Conservation (phyloP, 176 grass and related monocot genomes). For the Echinochloa phyllopogon region DNA sequence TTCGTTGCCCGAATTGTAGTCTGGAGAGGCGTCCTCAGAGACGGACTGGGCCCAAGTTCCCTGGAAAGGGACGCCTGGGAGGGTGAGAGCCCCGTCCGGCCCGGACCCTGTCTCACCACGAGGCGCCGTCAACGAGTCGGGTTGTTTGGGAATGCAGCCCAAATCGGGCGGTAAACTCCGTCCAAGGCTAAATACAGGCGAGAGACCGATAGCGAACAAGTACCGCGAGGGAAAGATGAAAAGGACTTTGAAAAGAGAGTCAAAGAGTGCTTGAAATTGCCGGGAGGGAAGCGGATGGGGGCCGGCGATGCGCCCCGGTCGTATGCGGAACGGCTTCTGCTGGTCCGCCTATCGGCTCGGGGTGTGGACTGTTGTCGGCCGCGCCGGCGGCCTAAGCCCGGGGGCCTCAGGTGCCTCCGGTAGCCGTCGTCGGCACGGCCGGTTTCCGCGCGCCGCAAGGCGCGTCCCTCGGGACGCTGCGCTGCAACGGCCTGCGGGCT, state of each 20-base stretch:
- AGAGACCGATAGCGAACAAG: conserved; percentile 73
- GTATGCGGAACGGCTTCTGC: conserved; percentile 22
- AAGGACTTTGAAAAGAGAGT: conserved; percentile 77
- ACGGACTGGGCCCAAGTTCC: too few relatives aligned
- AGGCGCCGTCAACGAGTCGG: conserved; percentile 56
- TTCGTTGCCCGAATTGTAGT: too few relatives aligned
- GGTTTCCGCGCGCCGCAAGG: too few relatives aligned
- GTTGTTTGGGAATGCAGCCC: conserved; percentile 62
- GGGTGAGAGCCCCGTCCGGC: conserved; percentile 63
- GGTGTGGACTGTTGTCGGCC: too few relatives aligned
- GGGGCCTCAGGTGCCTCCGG: too few relatives aligned
- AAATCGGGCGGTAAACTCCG: conserved; percentile 52
- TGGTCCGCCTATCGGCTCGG: too few relatives aligned
- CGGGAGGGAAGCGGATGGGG: conserved; percentile 71
- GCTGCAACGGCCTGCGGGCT: too few relatives aligned
- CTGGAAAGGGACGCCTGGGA: too few relatives aligned
- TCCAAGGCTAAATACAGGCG: conserved; percentile 67
- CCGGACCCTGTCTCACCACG: conserved; percentile 54
- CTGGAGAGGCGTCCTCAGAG: too few relatives aligned
- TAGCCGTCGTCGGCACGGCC: too few relatives aligned
- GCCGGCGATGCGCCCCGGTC: conserved; percentile 45
- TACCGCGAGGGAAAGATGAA: conserved; percentile 73
- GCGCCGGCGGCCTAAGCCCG: too few relatives aligned
- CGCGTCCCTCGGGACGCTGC: too few relatives aligned
- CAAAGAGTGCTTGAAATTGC: conserved; percentile 79